Conservation (phyloP, 2,329 filamentous ascomycete genomes). For the Trichoderma atrobrunneum region DNA sequence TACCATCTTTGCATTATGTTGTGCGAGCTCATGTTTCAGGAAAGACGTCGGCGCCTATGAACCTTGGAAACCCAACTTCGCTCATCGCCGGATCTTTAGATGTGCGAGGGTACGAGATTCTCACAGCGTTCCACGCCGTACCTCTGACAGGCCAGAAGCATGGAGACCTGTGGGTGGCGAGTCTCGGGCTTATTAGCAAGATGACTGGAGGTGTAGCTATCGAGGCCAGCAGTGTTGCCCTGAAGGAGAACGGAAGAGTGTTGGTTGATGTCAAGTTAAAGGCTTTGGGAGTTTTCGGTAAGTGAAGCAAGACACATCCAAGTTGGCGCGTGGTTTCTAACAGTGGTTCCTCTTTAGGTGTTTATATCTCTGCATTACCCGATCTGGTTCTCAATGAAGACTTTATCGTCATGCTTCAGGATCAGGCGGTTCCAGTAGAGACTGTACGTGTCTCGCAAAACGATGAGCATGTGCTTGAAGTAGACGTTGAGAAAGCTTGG, state of each 20-base stretch:
- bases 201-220: constrained; percentile 87
- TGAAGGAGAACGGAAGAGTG: constrained; percentile 56
- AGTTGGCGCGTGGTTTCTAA: not conserved
- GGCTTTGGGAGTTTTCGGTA: constrained; percentile 72
- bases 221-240: constrained; percentile 56
- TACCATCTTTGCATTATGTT: constrained; percentile 60
- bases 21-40: constrained; percentile 70
- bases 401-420: constrained; percentile 73
- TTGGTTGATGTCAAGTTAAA: constrained; percentile 69
- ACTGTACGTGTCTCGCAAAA: constrained; percentile 58
- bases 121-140: constrained; percentile 68
- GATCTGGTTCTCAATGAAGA: constrained; percentile 58
- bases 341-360: constrained; percentile 39
- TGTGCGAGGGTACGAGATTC: constrained; percentile 72
- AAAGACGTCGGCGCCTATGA: constrained; percentile 53
- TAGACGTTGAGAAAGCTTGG: constrained; percentile 79
- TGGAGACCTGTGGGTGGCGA: constrained; percentile 54
- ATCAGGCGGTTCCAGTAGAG: constrained; percentile 63
- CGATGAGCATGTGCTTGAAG: constrained; percentile 63
- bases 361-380: constrained; percentile 73
- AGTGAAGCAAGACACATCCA: not conserved
- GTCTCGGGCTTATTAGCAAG: constrained; percentile 77
- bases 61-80: constrained; percentile 41
- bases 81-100: constrained; percentile 63
- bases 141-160: constrained; percentile 47